These are phyloP conservation scores for Phylloporus sp. DNA, from an alignment of 768 basidiomycete genomes.

Conservation along the genomic window DNA sequence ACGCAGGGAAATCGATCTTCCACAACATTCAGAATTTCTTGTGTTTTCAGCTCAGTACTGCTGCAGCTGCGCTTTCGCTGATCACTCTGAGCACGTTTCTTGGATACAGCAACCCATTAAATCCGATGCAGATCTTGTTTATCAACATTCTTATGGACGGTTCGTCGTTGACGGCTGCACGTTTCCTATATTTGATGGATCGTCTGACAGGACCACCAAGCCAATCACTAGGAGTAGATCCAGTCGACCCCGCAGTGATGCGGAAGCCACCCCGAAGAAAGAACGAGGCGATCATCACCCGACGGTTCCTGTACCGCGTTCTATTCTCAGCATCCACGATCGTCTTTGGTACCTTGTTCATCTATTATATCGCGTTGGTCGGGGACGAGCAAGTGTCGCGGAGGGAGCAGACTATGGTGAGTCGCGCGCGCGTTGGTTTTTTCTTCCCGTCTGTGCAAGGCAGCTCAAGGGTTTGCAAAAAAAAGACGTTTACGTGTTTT, in stretches of 20 bases:
- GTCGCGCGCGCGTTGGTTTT: conserved; percentile 27
- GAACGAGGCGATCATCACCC: conserved; percentile 82
- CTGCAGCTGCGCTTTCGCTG: conserved; percentile 91
- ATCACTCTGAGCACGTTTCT: conserved; percentile 93
- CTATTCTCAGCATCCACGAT: conserved; percentile 93
- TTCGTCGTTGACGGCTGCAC: conserved; percentile 27
- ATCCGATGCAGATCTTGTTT: conserved; percentile 98
- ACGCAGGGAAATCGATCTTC: conserved; percentile 88
- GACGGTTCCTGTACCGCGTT: conserved; percentile 68
- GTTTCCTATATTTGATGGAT: neutral
- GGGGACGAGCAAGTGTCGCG: conserved; percentile 79
- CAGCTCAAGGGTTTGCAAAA: too few relatives aligned
- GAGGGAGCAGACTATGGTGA: conserved; percentile 94
- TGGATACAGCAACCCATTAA: conserved; percentile 85
- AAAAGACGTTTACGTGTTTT: conserved; percentile 97
- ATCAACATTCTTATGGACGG: conserved; percentile 99
- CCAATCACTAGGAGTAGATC: conserved; percentile 94
- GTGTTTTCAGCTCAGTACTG: conserved; percentile 94
- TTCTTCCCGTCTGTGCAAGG: too few relatives aligned
- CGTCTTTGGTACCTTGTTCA: conserved; percentile 80
- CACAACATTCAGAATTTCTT: conserved; percentile 99
- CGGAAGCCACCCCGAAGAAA: conserved; percentile 87
- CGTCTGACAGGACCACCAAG: conserved; percentile 72
- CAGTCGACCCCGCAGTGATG: conserved; percentile 92
- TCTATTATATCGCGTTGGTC: conserved; percentile 72